Base-by-base conservation (phyloP, 768 basidiomycete genomes). In the Pleurotus citrinopileatus region DNA sequence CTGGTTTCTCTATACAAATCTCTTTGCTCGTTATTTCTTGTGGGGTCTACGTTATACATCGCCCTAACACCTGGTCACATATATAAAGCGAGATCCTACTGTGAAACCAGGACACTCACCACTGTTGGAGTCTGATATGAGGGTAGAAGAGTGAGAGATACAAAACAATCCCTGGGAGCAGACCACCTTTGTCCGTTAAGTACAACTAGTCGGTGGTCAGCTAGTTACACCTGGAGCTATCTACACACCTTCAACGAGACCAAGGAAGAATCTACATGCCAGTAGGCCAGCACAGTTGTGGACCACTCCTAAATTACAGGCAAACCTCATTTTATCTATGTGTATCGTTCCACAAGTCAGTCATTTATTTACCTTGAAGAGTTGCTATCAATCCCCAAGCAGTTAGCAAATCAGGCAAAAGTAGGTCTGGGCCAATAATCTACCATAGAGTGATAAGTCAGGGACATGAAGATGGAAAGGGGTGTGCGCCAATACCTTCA, bases 311-410 rank as follows among this genome's bases (percentile, higher is more conserved):
- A 17, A 22, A 28, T 4, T 2, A 6, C 42, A 10, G 23, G 38
- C 10, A 7, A n/a, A n/a, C n/a, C n/a, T n/a, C n/a, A n/a, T n/a
- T n/a, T n/a, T n/a, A n/a, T n/a, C n/a, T n/a, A n/a, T n/a, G n/a
- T n/a, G n/a, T 32, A 32, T 6, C 13, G 13, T 13, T 32, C 7
- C 29, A 32, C 13, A 32, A 32, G 13, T 6, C 13, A 13, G 15
- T 4, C 9, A 25, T 48, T 47, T 20, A 26, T 53, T 26, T 26
- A 68, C 75, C 76, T 64, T 80, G 77, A 42, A 72, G 64, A 4
- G 74, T 65, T 44, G 70, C 64, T 9, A 74, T 70, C 6, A 78
- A 45, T 20, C 79, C 80, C 79, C 81, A 82, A 3, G 70, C 32
- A 1, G 69, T 70, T 27, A 78, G 64, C 61, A 80, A 67, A 5